Base-by-base conservation (phyloP, 768 basidiomycete species). In the Dentipellis fragilis region DNA sequence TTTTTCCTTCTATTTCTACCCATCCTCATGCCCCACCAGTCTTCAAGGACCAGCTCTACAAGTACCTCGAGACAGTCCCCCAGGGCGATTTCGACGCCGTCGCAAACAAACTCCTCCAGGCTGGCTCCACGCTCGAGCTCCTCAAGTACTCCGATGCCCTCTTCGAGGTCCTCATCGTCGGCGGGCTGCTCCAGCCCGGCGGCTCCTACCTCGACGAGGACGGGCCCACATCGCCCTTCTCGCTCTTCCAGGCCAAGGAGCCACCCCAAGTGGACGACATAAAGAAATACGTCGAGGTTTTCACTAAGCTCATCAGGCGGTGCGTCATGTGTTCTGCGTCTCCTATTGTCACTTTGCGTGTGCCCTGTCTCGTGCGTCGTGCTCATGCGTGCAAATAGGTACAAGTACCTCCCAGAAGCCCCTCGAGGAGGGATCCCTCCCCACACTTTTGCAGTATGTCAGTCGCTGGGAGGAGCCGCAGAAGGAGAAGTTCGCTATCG, bases 371-470 rank as follows among this genome's bases (percentile, higher is more conserved):
- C 29, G 29, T 29, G 29, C 29, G 29, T 6, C 29, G 29, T 29
- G 29, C 29, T 29, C 29, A 29, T 6, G 29, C 29, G 29, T 29
- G 29, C 3, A 37, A 37, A 38, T 66, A 95, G 93, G 73, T 98
- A 97, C 80, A 97, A 97, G 72, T 99, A 98, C 79, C 89, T 99
- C 64, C n/a, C 95, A 97, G 72, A 93, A 87, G 71, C 93, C 95
- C 46, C 84, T 99, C 49, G 95, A 97, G 71, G 87, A 84, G 68
- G 80, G 77, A 37, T 79, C 89, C 54, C 78, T 98, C 12, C 90
- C 91, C 3, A 78, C 78, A 47, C 77, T 98, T 50, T 73, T 99
- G 57, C 93, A 97, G 71, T 92, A 93, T 66, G 83, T 86, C 67
- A 82, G 90, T 66, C 87, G 87, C 65, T 97, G 93, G 92, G 70